Conservation (phyloP, 2,329 filamentous ascomycete genomes). For the Drechslera avenae region DNA sequence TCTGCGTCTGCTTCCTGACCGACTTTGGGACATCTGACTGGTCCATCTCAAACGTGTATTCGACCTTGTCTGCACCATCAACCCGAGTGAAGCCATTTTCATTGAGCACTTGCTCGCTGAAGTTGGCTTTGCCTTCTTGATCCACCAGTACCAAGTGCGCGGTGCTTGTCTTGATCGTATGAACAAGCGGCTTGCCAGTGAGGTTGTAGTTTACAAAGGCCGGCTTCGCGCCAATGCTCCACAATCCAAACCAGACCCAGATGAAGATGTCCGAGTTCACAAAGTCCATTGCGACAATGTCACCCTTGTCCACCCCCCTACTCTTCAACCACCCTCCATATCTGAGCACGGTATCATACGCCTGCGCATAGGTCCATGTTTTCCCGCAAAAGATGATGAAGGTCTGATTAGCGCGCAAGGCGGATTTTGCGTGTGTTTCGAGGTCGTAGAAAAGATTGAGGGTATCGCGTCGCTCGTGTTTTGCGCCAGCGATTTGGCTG, state of each 20-base stretch:
- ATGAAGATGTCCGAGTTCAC: constrained; percentile 45
- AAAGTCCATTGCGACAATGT: constrained; percentile 49
- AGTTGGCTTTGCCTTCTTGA: constrained; percentile 50
- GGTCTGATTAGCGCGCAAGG: constrained; percentile 29
- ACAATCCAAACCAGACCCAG: constrained; percentile 47
- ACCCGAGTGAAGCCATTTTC: constrained; percentile 36
- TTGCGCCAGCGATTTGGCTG: constrained; percentile 51
- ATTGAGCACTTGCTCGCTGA: constrained; percentile 29
- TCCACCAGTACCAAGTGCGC: constrained; percentile 65
- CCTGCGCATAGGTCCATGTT: constrained; percentile 43
- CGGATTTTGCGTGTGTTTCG: constrained; percentile 38
- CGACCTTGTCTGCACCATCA: constrained; percentile 16
- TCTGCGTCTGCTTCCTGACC: constrained; percentile 26
- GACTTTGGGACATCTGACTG: constrained; percentile 23
- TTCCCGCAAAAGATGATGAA: constrained; percentile 44
- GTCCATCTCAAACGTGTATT: constrained; percentile 33
- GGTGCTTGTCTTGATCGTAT: constrained; percentile 64
- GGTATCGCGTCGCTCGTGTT: constrained; percentile 62
- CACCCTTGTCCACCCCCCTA: constrained; percentile 42
- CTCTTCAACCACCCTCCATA: constrained; percentile 47
- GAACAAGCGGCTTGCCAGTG: constrained; percentile 43
- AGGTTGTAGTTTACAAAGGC: constrained; percentile 50
- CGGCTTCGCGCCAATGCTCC: constrained; percentile 47
- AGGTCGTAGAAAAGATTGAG: constrained; percentile 60
- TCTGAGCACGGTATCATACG: constrained; percentile 40